phyloP scores from a whole-genome alignment of 1,284 basidiomycete species.

The Pterulicium gracile region DNA sequence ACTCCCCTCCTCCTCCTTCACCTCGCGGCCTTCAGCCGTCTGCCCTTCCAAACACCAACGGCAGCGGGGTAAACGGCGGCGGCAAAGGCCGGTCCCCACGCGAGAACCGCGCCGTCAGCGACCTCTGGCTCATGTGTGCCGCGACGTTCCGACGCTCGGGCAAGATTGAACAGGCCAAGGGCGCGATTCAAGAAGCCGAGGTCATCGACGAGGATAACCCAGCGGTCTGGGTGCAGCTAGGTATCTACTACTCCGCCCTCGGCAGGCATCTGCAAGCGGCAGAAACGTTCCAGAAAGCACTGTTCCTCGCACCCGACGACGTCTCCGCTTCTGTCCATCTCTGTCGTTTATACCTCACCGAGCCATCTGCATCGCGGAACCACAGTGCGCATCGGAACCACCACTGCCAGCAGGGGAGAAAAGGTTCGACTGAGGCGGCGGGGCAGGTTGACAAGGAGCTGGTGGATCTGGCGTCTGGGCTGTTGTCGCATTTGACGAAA shows the following conservation, averaged over 20 bases:
- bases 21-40: constrained; percentile 29
- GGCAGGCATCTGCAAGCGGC: constrained; percentile 51
- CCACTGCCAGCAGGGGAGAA: too few relatives aligned
- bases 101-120: constrained; percentile 68
- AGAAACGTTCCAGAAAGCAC: constrained; percentile 73
- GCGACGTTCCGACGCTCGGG: constrained; percentile 87
- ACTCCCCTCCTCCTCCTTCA: constrained; percentile 29
- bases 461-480: constrained; percentile 63
- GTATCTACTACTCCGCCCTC: constrained; percentile 59
- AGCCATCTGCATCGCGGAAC: constrained; percentile 9
- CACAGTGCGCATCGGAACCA: too few relatives aligned
- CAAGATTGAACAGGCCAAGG: constrained; percentile 83
- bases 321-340: constrained; percentile 71
- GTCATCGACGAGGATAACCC: constrained; percentile 79
- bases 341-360: constrained; percentile 60
- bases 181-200: constrained; percentile 93
- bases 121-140: constrained; percentile 90
- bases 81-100: constrained; percentile 40
- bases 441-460: constrained; percentile 29
- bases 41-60: constrained; percentile 6
- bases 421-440: background rate
- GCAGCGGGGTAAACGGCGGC: constrained; percentile 25
- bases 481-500: constrained; percentile 50
- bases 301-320: constrained; percentile 71
- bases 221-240: constrained; percentile 92